Conservation (phyloP, 345 rosid genomes). For the Bruguiera sexangula region DNA sequence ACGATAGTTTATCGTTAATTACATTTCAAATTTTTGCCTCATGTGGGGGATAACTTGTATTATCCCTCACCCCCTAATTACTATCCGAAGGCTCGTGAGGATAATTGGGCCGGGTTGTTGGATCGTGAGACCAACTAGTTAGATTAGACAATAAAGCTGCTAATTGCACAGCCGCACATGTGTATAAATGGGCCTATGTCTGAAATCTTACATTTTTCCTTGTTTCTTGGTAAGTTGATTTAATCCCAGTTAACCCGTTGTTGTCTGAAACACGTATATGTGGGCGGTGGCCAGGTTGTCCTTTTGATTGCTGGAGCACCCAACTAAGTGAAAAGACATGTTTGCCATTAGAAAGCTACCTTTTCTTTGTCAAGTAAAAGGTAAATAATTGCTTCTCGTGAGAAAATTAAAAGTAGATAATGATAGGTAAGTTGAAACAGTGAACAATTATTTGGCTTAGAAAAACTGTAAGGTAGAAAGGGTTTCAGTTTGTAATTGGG, state of each 20-base stretch:
- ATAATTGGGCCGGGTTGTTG: too few species aligned
- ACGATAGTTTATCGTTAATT: too few species aligned
- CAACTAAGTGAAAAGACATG: conserved; percentile 7
- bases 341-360: conserved; percentile 6
- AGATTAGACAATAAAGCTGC: too few species aligned
- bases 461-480: background rate
- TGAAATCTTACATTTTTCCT: background rate
- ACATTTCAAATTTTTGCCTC: too few species aligned
- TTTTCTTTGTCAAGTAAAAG: background rate
- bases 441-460: background rate
- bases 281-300: background rate
- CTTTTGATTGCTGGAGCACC: background rate
- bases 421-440: conserved; percentile 5
- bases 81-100: too few species aligned
- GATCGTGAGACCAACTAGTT: too few species aligned
- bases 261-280: conserved; percentile 11
- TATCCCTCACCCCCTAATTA: too few species aligned
- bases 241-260: background rate
- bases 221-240: background rate
- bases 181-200: background rate
- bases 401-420: background rate
- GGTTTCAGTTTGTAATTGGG: conserved; percentile 9
- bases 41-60: too few species aligned
- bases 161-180: background rate
- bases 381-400: conserved; percentile 8